Base-by-base conservation (phyloP, 352 stramenopile species). In the Globisporangium parvum region DNA sequence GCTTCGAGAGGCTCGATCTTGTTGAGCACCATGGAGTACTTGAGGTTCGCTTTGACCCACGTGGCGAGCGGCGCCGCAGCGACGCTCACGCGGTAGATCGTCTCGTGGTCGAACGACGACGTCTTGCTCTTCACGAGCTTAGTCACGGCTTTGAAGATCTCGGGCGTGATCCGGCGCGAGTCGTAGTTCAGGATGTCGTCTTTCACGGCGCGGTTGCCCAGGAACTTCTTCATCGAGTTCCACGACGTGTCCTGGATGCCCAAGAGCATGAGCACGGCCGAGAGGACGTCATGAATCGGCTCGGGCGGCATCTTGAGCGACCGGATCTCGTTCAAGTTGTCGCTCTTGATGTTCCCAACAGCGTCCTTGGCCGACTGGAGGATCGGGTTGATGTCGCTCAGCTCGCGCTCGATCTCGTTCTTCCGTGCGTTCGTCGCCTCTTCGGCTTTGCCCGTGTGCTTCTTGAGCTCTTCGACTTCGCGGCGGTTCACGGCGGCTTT, bases 171-270 rank as follows among this genome's bases (percentile, higher is more conserved):
- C 0, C 82, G 73, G 28, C 89, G 85, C 4, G 93, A 88, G 46
- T 98, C 94, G 51, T 96, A 98, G 69, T 98, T 98, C 6, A 98
- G 71, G 55, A 98, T 98, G 33, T 98, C 89, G 44, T 98, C 95
- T 57, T 98, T 98, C 5, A 98, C 93, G 1, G 91, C 92, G 24
- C 93, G 85, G 52, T 98, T 97, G 2, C 93, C 89, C 1, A 98
- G 62, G 58, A 98, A 98, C 61, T 97, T 97, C 61, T 98, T 98
- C 93, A 98, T 98, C 14, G 83, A 96, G 55, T 96, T 91, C 95
- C 95, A 98, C 1, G 88, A 97, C 17, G 91, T 96, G 60, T 98
- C 95, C 26, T 97, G 81, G 47, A 98, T 98, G 12, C 95, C 95
- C 3, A 98, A 68, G 10, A 98, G 66, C 89, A 97, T 98, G 1